phyloP scores from a whole-genome alignment of 1,284 basidiomycete genomes.

The Cryptococcus deneoformans region DNA sequence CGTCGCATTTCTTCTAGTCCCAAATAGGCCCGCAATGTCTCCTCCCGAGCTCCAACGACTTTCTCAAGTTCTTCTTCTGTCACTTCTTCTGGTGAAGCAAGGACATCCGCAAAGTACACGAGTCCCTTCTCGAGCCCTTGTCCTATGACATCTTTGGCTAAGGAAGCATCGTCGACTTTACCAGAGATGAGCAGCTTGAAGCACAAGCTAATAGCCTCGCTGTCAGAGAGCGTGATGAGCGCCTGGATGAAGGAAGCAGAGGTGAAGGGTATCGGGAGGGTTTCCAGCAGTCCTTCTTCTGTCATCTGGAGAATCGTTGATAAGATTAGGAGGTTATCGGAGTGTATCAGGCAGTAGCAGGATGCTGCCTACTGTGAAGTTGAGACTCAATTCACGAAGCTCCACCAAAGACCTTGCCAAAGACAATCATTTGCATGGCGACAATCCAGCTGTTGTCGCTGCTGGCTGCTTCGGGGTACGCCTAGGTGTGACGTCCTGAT shows the following conservation, averaged over 20 bases:
- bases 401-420: too few species aligned
- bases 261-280: neutral
- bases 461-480: too few species aligned
- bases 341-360: neutral
- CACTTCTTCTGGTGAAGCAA: neutral
- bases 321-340: neutral
- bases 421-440: too few species aligned
- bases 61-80: slow-evolving; percentile 1
- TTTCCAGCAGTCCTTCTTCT: slow-evolving; percentile 2
- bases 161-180: slow-evolving; percentile 2
- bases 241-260: slow-evolving; percentile 3
- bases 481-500: too few species aligned
- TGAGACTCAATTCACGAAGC: too few species aligned
- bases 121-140: slow-evolving; percentile 5
- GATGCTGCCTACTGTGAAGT: neutral
- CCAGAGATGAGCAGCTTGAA: slow-evolving; percentile 3
- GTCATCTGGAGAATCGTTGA: neutral
- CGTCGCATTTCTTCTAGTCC: slow-evolving; percentile 6
- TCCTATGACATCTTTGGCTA: slow-evolving; percentile 3
- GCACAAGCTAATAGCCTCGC: neutral
- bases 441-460: too few species aligned
- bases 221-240: slow-evolving; percentile 7
- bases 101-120: neutral
- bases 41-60: slow-evolving; percentile 1
- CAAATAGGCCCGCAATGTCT: slow-evolving; percentile 2